Base-by-base conservation (phyloP, 73 alveolate species). In the Blepharisma japonicum region DNA sequence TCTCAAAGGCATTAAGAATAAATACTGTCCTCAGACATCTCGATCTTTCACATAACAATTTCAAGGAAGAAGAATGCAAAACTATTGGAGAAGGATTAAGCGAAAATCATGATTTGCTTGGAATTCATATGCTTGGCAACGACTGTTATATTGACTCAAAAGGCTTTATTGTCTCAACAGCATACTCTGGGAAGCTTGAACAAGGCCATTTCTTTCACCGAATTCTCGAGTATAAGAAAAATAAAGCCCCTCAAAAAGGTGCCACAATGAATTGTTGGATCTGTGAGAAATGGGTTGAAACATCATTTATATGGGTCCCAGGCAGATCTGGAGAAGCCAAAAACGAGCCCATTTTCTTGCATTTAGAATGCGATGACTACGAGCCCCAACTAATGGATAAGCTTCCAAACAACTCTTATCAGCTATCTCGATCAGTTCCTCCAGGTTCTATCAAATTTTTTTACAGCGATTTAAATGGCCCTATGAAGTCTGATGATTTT, bases 121-220 rank as follows among this genome's bases (percentile, higher is more conserved):
- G 99, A 9, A 70, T 94, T 55, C 99, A 94, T 77, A 89, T 94
- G 77, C 88, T 82, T 20, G 99, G 99, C 6, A 90, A 92, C 83
- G 93, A 90, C 47, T 85, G 94, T 84, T 81, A 82, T 80, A 82
- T 92, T 20, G 95, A 92, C 79, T 76, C 94, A 8, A 85, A 90
- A 55, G 97, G 99, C 46, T 94, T 82, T 77, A 86, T 90, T 27
- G 39, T 79, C 6, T 86, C 86, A 4, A 74, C 18, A 45, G 67
- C 38, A 6, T 68, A 68, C 1, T 32, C 53, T 25, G 56, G 56
- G 32, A 68, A 67, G 45, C 55, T 74, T 51, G 83, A 71, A 0
- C 55, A 42, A 45, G 76, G 76, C 66, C 76, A 77, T 48, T 21
- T 45, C 42, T 32, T 32, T 3, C 42, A 32, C 42, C 0, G 42